Percentiles rank a stretch among this genome's conserved stretches.
Evolutionary conservation across 148 eudicot genomes (phyloP).

Genomic region (Bassia scoparia): DNA sequence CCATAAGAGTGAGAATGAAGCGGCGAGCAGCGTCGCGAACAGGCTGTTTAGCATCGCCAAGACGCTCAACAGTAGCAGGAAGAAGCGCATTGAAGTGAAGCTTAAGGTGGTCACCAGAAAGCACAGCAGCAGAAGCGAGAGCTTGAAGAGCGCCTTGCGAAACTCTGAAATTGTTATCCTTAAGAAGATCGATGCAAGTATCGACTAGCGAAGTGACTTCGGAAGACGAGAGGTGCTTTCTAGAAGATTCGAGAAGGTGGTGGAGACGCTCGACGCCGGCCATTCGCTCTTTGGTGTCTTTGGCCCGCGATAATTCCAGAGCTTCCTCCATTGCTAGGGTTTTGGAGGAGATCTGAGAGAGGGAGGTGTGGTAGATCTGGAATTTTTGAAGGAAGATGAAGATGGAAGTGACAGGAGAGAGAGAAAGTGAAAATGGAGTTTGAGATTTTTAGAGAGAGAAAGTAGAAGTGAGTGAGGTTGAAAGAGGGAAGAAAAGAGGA

Average conservation of each 20-base stretch:
- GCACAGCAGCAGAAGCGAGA: constrained; percentile 85
- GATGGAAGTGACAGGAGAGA: not conserved
- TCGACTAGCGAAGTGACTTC: constrained; percentile 85
- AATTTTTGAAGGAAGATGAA: constrained; percentile 2
- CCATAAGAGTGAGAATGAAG: constrained; percentile 86
- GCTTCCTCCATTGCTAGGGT: constrained; percentile 79
- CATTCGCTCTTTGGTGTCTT: constrained; percentile 95
- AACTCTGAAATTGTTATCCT: constrained; percentile 77
- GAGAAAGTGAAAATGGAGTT: not conserved
- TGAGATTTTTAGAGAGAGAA: constrained; percentile 9
- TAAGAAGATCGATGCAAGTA: constrained; percentile 88
- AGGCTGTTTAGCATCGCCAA: constrained; percentile 90
- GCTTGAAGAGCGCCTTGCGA: constrained; percentile 79
- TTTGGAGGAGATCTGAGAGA: constrained; percentile 9
- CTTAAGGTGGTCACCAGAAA: constrained; percentile 81
- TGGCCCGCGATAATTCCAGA: constrained; percentile 62
- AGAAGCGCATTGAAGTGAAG: constrained; percentile 82
- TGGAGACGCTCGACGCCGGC: constrained; percentile 90
- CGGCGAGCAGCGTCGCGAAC: constrained; percentile 88
- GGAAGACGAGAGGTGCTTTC: constrained; percentile 55
- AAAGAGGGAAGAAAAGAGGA: no score
- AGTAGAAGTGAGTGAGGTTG: not conserved
- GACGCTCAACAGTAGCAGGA: constrained; percentile 81
- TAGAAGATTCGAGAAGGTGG: constrained; percentile 79
- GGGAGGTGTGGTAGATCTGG: constrained; percentile 3